phyloP scores from a whole-genome alignment of 1,284 basidiomycete genomes.

The Ustilago cynodontis region DNA sequence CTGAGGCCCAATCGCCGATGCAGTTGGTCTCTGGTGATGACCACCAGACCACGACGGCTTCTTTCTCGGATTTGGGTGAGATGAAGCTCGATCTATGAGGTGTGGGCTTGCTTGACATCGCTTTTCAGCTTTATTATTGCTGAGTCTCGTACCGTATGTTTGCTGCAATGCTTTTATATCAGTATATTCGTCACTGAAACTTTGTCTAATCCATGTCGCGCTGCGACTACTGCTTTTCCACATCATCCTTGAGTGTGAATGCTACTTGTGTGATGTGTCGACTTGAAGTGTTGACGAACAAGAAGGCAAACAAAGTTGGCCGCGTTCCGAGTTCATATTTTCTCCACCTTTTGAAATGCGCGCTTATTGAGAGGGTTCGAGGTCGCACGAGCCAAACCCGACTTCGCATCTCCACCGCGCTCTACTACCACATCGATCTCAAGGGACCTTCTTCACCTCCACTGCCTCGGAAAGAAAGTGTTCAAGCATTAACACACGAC shows the following conservation, averaged over 20 bases:
- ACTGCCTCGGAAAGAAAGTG: neutral
- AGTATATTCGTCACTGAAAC: neutral
- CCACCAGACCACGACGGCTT: constrained; percentile 13
- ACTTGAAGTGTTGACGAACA: too few species aligned
- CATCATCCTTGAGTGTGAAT: neutral
- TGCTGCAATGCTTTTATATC: neutral
- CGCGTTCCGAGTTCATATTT: constrained; percentile 8
- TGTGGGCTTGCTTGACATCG: neutral
- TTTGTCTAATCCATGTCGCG: neutral
- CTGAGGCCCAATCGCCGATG: constrained; percentile 49
- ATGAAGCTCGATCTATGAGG: constrained; percentile 49
- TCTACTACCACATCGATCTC: neutral
- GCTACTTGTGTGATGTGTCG: neutral
- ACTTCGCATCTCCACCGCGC: neutral
- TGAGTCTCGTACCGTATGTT: neutral
- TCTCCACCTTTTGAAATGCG: constrained; percentile 16
- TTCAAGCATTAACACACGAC: neutral
- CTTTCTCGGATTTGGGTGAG: constrained; percentile 39
- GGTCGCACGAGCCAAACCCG: constrained; percentile 30
- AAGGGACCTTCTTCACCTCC: neutral
- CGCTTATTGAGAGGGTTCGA: constrained; percentile 1
- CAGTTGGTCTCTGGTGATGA: constrained; percentile 29
- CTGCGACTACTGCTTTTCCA: neutral
- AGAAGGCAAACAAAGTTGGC: neutral
- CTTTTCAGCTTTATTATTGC: neutral